These are phyloP conservation scores for Phaeolepiota aurea DNA, from an alignment of 768 basidiomycete species.

Conservation along the genomic window DNA sequence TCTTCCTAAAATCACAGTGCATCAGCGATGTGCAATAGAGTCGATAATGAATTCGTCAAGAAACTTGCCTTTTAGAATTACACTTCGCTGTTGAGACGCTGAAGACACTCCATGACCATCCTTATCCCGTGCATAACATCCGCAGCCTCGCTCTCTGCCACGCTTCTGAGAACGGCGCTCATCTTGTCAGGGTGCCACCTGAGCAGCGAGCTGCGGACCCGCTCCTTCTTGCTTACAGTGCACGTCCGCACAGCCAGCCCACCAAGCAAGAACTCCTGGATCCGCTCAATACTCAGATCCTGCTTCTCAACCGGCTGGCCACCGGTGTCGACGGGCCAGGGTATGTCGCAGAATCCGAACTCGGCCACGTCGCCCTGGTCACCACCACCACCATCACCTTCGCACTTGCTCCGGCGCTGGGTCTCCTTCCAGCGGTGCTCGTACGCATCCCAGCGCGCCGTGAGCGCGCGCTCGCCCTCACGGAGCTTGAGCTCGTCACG, in stretches of 20 bases:
- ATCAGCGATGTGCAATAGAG: too few relatives aligned
- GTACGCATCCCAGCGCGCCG: constrained; percentile 43
- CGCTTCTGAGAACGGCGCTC: constrained; percentile 30
- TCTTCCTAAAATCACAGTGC: too few relatives aligned
- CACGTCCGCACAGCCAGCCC: constrained; percentile 32
- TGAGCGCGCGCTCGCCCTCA: constrained; percentile 29
- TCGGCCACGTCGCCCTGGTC: constrained; percentile 6
- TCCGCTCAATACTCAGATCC: constrained; percentile 26
- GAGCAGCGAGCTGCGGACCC: constrained; percentile 50
- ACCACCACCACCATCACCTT: constrained; percentile 8
- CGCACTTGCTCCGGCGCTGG: constrained; percentile 13
- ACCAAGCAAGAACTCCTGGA: constrained; percentile 45
- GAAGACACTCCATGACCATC: constrained; percentile 27
- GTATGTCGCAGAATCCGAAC: constrained; percentile 43
- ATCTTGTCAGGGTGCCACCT: constrained; percentile 68
- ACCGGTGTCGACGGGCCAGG: constrained; percentile 45
- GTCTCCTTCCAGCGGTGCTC: constrained; percentile 43
- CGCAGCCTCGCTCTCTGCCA: constrained; percentile 34
- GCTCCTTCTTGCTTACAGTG: constrained; percentile 36
- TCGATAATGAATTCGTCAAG: too few relatives aligned
- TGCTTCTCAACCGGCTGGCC: constrained; percentile 10
- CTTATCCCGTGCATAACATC: constrained; percentile 38
- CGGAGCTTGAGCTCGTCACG: constrained; percentile 36
- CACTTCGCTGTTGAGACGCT: constrained; percentile 23
- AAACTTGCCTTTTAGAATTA: too few relatives aligned